Conservation (phyloP, 306 rosid species). For the Prunus kanzakura region DNA sequence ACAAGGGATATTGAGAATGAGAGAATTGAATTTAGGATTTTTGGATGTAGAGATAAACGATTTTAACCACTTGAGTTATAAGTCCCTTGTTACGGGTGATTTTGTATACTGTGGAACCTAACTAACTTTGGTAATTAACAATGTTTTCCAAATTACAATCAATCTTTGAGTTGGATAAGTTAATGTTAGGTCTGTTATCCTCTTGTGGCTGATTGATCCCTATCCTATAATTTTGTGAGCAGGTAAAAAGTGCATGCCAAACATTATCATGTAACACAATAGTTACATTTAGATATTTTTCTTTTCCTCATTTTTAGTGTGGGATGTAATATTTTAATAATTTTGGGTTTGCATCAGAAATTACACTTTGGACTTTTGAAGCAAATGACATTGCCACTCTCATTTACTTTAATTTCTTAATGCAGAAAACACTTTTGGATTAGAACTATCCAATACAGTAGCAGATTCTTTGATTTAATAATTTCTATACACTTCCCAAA, state of each 20-base stretch:
- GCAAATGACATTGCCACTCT: not conserved
- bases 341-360: not conserved
- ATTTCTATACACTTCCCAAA: not conserved
- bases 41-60: too few species aligned
- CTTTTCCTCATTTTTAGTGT: not conserved
- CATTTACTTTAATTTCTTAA: not conserved
- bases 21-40: too few species aligned
- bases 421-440: not conserved
- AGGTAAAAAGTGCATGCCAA: conserved; percentile 12
- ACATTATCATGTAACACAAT: not conserved
- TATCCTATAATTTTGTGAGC: conserved; percentile 1
- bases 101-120: not conserved
- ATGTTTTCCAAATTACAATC: not conserved
- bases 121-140: not conserved
- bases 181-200: not conserved
- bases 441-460: not conserved
- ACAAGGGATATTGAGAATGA: too few species aligned
- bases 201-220: not conserved
- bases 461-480: not conserved
- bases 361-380: not conserved
- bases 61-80: too few species aligned
- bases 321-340: not conserved
- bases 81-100: too few species aligned
- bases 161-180: not conserved
- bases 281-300: not conserved